Base-by-base conservation (phyloP, 75 land plant species). In the Gnetum montanum region DNA sequence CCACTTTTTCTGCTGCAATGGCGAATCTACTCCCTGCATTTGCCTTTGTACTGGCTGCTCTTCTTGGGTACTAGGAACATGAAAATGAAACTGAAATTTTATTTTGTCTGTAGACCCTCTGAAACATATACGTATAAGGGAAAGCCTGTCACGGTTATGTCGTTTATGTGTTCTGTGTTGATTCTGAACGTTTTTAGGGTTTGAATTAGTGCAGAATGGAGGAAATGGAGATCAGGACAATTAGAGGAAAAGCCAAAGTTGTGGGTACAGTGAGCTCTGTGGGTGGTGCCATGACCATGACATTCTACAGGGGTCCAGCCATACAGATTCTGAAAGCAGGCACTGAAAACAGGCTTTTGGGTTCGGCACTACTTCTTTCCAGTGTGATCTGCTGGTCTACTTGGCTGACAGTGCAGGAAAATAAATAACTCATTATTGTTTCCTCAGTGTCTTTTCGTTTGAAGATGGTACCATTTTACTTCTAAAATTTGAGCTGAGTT, bases 331-430 rank as follows among this genome's bases (percentile, higher is more conserved):
- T 68, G 1, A 28, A 63, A 58, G 26, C 49, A 0, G 49, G 58
- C 36, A 75, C 68, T 50, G 68, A 65, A 43, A 22, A 62, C 20
- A 68, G 81, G 81, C 6, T 77, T 27, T 68, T 64, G 33, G 80
- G 80, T 26, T 68, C 80, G 2, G 37, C 71, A 34, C 71, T 77
- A 11, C 50, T 65, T 0, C 61, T 68, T 6, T 44, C 71, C 54
- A 71, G 75, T 49, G 68, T 68, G 54, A 43, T 78, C n/a, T 46
- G 72, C 12, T 78, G 71, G 71, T 64, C 75, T 18, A 61, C 69
- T 3, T 72, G 61, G 69, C 68, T 71, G 24, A 68, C 68, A 34
- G 64, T 77, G 71, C 75, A 77, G 80, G 80, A 67, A 43, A 12
- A 40, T 4, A 6, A 23, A 22, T 41, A 40, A 40, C 10, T 40